Evolutionary conservation across 305 asterid genomes (phyloP), one percentile per base, ranked within the genome.

Genomic region (Fraxinus greggii): DNA sequence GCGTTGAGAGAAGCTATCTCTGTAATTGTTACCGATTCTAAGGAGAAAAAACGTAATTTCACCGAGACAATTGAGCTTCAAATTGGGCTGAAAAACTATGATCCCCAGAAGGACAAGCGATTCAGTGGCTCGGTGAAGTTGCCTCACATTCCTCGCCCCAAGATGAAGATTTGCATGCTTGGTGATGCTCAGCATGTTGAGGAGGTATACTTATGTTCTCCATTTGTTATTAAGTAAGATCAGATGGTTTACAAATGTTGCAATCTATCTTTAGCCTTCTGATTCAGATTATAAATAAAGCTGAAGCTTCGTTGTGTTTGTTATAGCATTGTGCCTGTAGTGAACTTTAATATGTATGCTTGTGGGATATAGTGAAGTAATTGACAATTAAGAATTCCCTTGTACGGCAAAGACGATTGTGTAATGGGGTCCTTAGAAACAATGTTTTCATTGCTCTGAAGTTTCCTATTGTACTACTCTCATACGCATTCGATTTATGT

Each of bases 111-210:
- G 87, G 97, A 92, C 83, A 92, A 92, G 87, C 94, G 93, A 82
- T 92, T 92, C 90, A 92, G 94, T 72, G 97, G 97, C 12, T 91
- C 97, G 0, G 97, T 92, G 2, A 92, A 78, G 78, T 74, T 92
- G 86, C 97, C 97, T 7, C 94, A 92, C 84, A 89, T 92, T 75
- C 97, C 97, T 0, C 87, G 92, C 9, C 97, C 97, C 0, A 92
- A 91, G 83, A 92, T 92, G 97, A 92, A 90, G 67, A 83, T 91
- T 54, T 92, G 97, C 78, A 91, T 92, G 97, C 94, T 92, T 82
- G 97, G 97, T 15, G 94, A 91, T 85, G 97, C 94, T 42, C 97
- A 91, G 84, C 94, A 91, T 28, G 97, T 92, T 17, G 97, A 90
- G 74, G 97, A 92, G 97, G 97, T 92, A 88, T 1, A 21, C 10